Base-by-base conservation (phyloP, 2,329 filamentous ascomycete genomes). In the Elsinoe fawcettii region DNA sequence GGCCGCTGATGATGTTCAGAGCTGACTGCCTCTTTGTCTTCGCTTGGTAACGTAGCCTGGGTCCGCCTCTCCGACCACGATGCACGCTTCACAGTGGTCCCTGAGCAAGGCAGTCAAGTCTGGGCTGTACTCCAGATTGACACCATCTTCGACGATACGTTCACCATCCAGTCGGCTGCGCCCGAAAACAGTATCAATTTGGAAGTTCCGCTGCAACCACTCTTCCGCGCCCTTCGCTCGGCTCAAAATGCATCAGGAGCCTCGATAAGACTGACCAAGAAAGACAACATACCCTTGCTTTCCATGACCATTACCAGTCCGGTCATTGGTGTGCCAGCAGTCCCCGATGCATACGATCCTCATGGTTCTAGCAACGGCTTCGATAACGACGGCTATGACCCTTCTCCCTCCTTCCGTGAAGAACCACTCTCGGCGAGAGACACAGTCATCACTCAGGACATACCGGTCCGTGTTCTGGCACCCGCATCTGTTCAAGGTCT, bases 31-130 rank as follows among this genome's bases (percentile, higher is more conserved):
- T 85, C 83, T 4, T 75, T 86, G 55, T 77, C 80, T 25, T 83
- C 81, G 12, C 73, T 86, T 16, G 89, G 90, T 63, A 90, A 92
- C 71, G 86, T 95, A 61, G 90, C 88, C 46, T 96, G 91, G 90
- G 80, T 96, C 62, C 87, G 90, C 63, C 82, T 99, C 32, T 89
- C 92, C 73, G 83, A 95, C 73, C 85, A 91, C 59, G 85, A 86
- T 57, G 85, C 92, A 58, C 90, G 91, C 64, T 96, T 99, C 74
- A 97, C 93, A 60, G 88, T 97, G 66, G 92, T 97, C 61, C 91
- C 93, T 0, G 90, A 96, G 69, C 86, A 88, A 66, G 92, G 93
- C 60, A 95, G 90, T 7, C 92, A 97, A 77, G 92, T 97, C 56
- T 99, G 93, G 93, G 89, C 63, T 22, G 66, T 67, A 16, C 61